Base-by-base conservation (phyloP, 1,284 basidiomycete species). In the Sparassis latifolia region DNA sequence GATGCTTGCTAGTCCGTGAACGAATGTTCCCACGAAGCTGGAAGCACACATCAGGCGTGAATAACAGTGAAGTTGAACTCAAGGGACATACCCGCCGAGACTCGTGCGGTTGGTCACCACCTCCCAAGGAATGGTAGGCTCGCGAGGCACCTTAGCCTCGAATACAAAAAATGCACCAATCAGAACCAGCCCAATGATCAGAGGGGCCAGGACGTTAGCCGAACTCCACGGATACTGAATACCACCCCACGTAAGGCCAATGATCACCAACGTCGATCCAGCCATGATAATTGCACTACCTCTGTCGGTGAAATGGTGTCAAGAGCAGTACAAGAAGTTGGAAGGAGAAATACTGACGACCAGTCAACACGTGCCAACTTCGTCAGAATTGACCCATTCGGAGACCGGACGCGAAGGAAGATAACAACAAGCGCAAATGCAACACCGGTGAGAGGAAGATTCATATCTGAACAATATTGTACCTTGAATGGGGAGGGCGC, bases 241-340 rank as follows among this genome's bases (percentile, higher is more conserved):
- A 3, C 74, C 73, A 3, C 66, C 73, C 68, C 70, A 74, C 0
- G 71, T 71, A 9, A 75, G 53, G 0, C 59, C 72, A n/a, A 74
- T 55, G 2, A 66, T 58, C 4, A 60, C 49, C 1, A 65, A 55
- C 1, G 62, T 62, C 0, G 71, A 61, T n/a, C 66, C 60, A 1
- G 55, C 54, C 9, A 73, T 65, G 27, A 74, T 57, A 28, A 76
- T 52, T 2, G 59, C 6, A 49, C 71, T 72, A 2, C 74, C 75
- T 10, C 74, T 76, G 40, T 28, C 10, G 7, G 20, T 20, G 20
- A 20, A 20, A 20, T 20, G 20, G 20, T 20, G 12, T 6, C 12
- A 37, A 37, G 35, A 37, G 35, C 7, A 7, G 35, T 12, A 37
- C 6, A 12, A 6, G 35, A 37, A 37, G 12, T 12, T 12, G 7